Evolutionary conservation across 1,284 basidiomycete species (phyloP).

Genomic region (Rhizoctonia solani): DNA sequence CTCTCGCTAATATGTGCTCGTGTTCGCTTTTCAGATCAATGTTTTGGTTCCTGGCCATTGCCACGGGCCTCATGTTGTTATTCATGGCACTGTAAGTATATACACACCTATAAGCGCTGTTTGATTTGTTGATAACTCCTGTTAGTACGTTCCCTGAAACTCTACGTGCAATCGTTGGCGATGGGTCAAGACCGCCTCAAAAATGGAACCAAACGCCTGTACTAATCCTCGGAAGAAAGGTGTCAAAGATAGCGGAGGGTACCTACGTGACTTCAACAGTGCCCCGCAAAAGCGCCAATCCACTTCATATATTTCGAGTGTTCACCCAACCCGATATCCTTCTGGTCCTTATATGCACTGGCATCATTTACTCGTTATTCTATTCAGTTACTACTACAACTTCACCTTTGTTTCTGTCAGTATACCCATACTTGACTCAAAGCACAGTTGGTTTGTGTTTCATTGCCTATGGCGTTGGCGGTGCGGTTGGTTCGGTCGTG

Average conservation of each 20-base stretch:
- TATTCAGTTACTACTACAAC: slow-evolving; percentile 68
- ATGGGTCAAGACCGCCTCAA: slow-evolving; percentile 43
- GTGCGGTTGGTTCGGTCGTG: slow-evolving; percentile 41
- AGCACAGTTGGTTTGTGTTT: slow-evolving; percentile 72
- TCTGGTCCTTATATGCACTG: slow-evolving; percentile 65
- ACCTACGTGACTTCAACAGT: slow-evolving; percentile 17
- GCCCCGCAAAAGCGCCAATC: slow-evolving; percentile 18
- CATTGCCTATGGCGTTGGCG: slow-evolving; percentile 58
- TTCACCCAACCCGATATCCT: slow-evolving; percentile 63
- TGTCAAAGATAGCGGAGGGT: slow-evolving; percentile 25
- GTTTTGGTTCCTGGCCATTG: slow-evolving; percentile 78
- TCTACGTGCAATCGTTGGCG: slow-evolving; percentile 50
- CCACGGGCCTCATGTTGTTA: slow-evolving; percentile 58
- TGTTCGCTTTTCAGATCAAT: slow-evolving; percentile 62
- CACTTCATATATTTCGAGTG: slow-evolving; percentile 52
- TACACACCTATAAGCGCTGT: background rate
- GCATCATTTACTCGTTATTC: slow-evolving; percentile 61
- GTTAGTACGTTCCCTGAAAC: slow-evolving; percentile 65
- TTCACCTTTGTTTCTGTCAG: slow-evolving; percentile 60
- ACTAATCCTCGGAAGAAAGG: slow-evolving; percentile 5
- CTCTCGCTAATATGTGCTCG: background rate
- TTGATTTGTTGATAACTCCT: background rate
- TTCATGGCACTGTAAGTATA: slow-evolving; percentile 58
- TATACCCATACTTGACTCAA: slow-evolving; percentile 65
- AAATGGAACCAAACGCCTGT: slow-evolving; percentile 45